Evolutionary conservation across 208 protist genomes (phyloP).

Genomic region (Crithidia thermophila): DNA sequence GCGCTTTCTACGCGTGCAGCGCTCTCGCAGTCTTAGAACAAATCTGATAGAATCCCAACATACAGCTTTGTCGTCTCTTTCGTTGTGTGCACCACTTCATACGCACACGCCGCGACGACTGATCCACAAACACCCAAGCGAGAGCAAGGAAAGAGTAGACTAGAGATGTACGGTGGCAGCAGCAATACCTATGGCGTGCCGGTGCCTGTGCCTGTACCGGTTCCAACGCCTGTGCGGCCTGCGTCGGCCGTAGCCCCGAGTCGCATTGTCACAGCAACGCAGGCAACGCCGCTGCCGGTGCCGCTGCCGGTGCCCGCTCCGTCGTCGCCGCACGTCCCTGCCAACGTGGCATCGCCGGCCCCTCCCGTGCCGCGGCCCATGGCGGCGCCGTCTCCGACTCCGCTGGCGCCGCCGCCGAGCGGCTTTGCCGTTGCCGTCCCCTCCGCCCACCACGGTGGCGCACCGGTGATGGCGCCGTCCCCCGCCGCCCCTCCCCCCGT

Average conservation of each 20-base stretch:
- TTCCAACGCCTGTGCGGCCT: constrained; percentile 6
- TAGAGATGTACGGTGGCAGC: constrained; percentile 4
- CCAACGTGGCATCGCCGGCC: neutral
- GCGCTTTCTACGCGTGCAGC: no score
- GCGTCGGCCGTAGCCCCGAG: neutral
- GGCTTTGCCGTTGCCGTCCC: no score
- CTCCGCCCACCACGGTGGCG: no score
- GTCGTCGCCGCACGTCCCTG: no score
- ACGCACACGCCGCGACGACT: neutral
- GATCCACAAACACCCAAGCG: neutral
- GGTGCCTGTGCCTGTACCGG: constrained; percentile 20
- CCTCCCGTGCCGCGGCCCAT: neutral
- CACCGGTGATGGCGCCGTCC: no score
- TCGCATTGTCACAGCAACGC: constrained; percentile 2
- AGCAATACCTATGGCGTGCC: neutral
- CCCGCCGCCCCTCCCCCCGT: neutral
- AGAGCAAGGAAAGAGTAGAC: neutral
- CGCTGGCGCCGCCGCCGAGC: no score
- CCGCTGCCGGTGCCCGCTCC: constrained; percentile 16
- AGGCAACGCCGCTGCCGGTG: constrained; percentile 1
- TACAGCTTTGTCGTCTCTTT: no score
- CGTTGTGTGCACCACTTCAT: no score
- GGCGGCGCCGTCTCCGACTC: neutral
- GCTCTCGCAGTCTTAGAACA: no score
- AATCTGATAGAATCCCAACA: no score